Evolutionary conservation across 2,329 filamentous ascomycete species (phyloP).

Genomic region (Apiospora rasikravindrae): DNA sequence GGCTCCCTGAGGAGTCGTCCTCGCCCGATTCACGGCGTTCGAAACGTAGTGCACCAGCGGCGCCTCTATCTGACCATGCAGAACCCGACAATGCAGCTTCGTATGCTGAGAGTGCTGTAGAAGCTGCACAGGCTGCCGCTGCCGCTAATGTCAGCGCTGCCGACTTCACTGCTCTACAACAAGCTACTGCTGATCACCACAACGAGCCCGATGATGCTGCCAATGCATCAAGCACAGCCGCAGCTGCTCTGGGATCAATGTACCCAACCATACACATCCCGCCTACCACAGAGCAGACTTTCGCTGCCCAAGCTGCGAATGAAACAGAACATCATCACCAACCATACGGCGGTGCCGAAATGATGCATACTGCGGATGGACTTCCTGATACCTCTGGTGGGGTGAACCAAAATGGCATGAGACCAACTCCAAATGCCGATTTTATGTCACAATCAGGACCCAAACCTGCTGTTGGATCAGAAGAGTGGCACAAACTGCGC

Average conservation of each 20-base stretch:
- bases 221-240: conserved; percentile 63
- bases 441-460: conserved; percentile 49
- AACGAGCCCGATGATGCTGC: conserved; percentile 54
- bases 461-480: conserved; percentile 92
- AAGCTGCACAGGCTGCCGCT: conserved; percentile 48
- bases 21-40: conserved; percentile 55
- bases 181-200: conserved; percentile 49
- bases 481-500: conserved; percentile 96
- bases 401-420: conserved; percentile 46
- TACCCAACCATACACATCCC: conserved; percentile 65
- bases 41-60: conserved; percentile 55
- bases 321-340: conserved; percentile 43
- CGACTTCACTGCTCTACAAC: conserved; percentile 62
- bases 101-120: conserved; percentile 61
- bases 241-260: conserved; percentile 62
- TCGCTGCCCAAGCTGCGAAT: conserved; percentile 55
- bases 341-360: conserved; percentile 40
- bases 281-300: conserved; percentile 63
- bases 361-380: conserved; percentile 40
- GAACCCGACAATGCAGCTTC: conserved; percentile 50
- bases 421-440: conserved; percentile 40
- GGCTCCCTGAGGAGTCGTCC: conserved; percentile 45
- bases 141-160: conserved; percentile 53
- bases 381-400: conserved; percentile 40
- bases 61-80: conserved; percentile 47